Evolutionary conservation across 2,329 filamentous ascomycete species (phyloP), one percentile per base, ranked within the genome.

Genomic region (Trichoderma citrinoviride): DNA sequence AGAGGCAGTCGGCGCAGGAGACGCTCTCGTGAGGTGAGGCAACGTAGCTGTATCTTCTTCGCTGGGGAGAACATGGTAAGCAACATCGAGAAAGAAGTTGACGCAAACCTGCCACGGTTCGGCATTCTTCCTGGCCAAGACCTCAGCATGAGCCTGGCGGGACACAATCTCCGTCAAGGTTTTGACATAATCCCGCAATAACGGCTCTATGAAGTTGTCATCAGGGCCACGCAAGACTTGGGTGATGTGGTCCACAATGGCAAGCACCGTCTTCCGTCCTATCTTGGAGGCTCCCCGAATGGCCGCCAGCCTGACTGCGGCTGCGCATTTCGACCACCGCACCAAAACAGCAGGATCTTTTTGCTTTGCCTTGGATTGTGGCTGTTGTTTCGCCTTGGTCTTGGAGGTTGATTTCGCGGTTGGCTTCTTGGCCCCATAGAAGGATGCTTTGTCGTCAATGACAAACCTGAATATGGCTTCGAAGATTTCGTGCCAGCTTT

Each of bases 151-250:
- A 19, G 91, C 84, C 52, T 87, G 86, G 71, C 90, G 86, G 47
- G 87, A 85, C 19, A 98, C 82, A 3, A 97, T 77, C 29, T 85
- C 82, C 5, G 85, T 81, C 69, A 99, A 79, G 21, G 88, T 85
- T 78, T 91, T 96, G 69, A 91, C 83, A 74, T 97, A 96, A 72
- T 95, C 87, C 55, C 87, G 83, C 25, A 88, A 79, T 5, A 99
- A 81, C 14, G 90, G 88, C 65, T 87, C 82, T 68, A 92, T 87
- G 61, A 90, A 85, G 2, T 81, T 83, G 15, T 87, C 87, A 61
- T 87, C 84, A 3, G 78, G 77, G 0, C 81, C 83, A 2, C 87
- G 85, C 3, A 96, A 81, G 19, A 87, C 87, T 68, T 97, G 88
- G 3, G 87, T 88, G 67, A 98, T 89, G 76, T 97, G 93, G 68